Percentiles rank a stretch among this genome's conserved stretches.
Evolutionary conservation across 768 basidiomycete species (phyloP).

Genomic region (Tulasnella calospora): DNA sequence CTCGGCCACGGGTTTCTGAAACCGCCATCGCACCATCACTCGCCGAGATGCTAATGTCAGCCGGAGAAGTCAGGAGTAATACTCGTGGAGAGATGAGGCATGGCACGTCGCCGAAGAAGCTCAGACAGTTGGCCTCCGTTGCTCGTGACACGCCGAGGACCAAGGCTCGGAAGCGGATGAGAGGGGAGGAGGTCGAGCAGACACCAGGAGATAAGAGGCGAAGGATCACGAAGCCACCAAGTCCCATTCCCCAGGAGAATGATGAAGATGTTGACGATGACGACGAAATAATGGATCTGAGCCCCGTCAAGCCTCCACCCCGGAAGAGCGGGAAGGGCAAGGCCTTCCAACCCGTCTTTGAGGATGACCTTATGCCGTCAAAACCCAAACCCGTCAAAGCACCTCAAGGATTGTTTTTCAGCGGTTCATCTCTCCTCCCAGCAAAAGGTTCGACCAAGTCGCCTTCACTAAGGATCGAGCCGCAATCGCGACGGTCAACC

Average conservation of each 20-base stretch:
- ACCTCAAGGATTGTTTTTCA: conserved; percentile 8
- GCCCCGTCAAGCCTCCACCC: conserved; percentile 12
- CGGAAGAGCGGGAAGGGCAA: conserved; percentile 12
- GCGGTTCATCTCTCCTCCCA: neutral
- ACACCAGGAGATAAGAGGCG: conserved; percentile 26
- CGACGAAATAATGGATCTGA: conserved; percentile 19
- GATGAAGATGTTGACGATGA: conserved; percentile 1
- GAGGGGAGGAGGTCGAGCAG: conserved; percentile 27
- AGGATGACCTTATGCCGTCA: neutral
- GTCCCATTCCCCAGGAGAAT: neutral
- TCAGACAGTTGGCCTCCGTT: neutral
- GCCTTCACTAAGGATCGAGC: neutral
- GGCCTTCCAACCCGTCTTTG: conserved; percentile 19
- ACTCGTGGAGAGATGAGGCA: conserved; percentile 4
- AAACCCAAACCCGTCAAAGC: neutral
- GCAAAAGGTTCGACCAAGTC: neutral
- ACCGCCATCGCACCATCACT: neutral
- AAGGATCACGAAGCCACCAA: neutral
- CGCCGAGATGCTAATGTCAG: neutral
- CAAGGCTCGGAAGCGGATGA: conserved; percentile 26
- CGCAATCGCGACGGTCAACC: neutral
- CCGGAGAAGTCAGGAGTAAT: neutral
- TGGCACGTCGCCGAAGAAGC: conserved; percentile 18
- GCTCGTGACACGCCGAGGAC: conserved; percentile 26
- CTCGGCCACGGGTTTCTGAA: neutral